Conservation (phyloP, 169 alveolate genomes). For the Pseudocohnilembus persalinus region DNA sequence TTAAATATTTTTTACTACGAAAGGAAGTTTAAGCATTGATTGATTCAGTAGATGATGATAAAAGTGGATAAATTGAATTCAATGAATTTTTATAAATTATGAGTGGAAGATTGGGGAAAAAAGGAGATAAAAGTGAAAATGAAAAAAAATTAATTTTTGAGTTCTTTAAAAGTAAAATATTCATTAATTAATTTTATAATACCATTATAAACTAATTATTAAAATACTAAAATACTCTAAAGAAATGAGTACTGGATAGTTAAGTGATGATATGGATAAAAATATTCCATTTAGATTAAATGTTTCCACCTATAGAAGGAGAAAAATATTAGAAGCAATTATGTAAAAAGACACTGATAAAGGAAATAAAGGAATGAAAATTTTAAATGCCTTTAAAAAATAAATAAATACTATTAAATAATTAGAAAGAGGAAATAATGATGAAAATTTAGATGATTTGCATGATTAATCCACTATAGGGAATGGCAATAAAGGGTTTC, state of each 20-base stretch:
- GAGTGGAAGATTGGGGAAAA: constrained; percentile 37
- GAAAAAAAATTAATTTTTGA: constrained; percentile 40
- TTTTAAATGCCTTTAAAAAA: background rate
- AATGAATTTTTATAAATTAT: constrained; percentile 53
- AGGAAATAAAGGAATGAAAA: background rate
- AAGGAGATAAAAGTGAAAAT: constrained; percentile 2
- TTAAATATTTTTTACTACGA: too few species aligned
- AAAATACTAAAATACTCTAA: background rate
- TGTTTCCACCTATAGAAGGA: constrained; percentile 47
- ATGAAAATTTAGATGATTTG: background rate
- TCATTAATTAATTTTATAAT: background rate
- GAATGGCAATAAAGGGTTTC: background rate
- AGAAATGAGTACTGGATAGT: constrained; percentile 51
- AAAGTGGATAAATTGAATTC: constrained; percentile 41
- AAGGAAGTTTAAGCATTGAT: background rate
- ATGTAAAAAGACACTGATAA: background rate
- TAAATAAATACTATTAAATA: too few species aligned
- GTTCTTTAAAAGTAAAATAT: constrained; percentile 37
- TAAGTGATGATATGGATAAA: constrained; percentile 40
- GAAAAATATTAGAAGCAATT: constrained; percentile 25
- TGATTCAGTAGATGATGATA: constrained; percentile 30
- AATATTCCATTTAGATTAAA: constrained; percentile 40
- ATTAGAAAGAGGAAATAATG: background rate
- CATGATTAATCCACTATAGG: background rate
- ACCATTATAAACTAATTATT: background rate